These are phyloP conservation scores for Zea mays DNA, from an alignment of 176 grass and related monocot species.

Conservation along the genomic window Zm-B73-REFERENCE-NAM-5.0 NC_050098.1:226356501-226357000, in stretches of 20 bases:
- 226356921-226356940: too few species aligned
- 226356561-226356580: conserved; percentile 85
- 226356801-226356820: conserved; percentile 5
- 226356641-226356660: conserved; percentile 92
- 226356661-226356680: conserved; percentile 90
- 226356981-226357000: too few species aligned
- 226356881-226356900: neutral
- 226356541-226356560: conserved; percentile 78
- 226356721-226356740: conserved; percentile 54
- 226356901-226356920: too few species aligned
- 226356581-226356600: conserved; percentile 80
- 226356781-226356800: neutral
- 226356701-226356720: conserved; percentile 41
- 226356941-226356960: too few species aligned
- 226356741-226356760: conserved; percentile 18
- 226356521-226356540: conserved; percentile 88
- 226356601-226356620: conserved; percentile 81
- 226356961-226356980: too few species aligned
- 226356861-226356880: conserved; percentile 16
- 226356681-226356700: conserved; percentile 48
- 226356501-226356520: neutral
- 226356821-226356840: neutral
- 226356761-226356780: conserved; percentile 1
- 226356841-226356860: neutral
- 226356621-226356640: conserved; percentile 63